Base-by-base conservation (phyloP, 352 stramenopile species). In the Albugo candida region DNA sequence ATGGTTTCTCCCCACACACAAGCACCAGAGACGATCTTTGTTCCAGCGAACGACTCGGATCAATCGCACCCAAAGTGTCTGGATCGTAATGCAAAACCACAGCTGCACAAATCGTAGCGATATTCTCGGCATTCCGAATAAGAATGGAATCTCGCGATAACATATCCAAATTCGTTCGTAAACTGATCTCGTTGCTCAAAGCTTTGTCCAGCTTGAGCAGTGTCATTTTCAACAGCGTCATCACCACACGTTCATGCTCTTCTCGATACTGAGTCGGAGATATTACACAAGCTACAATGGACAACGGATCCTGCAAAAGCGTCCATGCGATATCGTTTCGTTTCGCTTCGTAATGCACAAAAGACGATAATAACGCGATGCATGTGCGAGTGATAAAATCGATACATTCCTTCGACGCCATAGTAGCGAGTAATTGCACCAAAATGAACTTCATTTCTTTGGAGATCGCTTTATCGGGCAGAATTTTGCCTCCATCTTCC, bases 41-140 rank as follows among this genome's bases (percentile, higher is more conserved):
- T 38, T 20, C 14, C 16, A 36, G 47, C 51, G 27, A 37, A 27
- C 27, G 44, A 53, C 16, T 56, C 17, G 67, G 72, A 47, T 74
- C 73, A 19, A 81, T 56, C n/a, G 51, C 47, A 14, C 73, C 69
- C 0, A 83, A 56, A 8, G 71, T 80, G 48, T 84, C 71, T 1
- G 76, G 76, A 42, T 89, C 73, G 43, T 86, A 89, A 45, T 89
- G 76, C 17, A 89, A 58, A 8, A 85, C 76, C n/a, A 86, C 71
- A 21, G 73, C 68, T 37, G 76, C 66, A 5, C 62, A 65, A 17
- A 89, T 55, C 0, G 69, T 85, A 34, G 71, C 73, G 13, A 89
- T 47, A 46, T 72, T 85, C 42, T 89, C 76, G 2, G 74, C 69
- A 44, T 89, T 89, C 21, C 71, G 67, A 73, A 73, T 86, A 16